phyloP scores from a whole-genome alignment of 2,329 filamentous ascomycete species.

The Claviceps digitariae region DNA sequence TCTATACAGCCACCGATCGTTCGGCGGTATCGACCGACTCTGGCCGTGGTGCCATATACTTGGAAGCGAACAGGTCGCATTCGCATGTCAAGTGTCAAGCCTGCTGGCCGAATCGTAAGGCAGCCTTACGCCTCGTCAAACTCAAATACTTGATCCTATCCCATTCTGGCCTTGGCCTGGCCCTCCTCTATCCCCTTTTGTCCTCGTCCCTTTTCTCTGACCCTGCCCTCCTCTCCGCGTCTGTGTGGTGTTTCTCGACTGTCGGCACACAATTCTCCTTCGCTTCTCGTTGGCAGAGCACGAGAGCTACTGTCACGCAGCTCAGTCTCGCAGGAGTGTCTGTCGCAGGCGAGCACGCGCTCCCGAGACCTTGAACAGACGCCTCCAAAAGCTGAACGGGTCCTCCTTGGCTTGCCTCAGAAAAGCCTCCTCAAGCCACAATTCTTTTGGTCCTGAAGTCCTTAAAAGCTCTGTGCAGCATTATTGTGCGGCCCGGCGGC shows the following conservation, averaged over 20 bases:
- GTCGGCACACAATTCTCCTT: neutral
- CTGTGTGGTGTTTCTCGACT: neutral
- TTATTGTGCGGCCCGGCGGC: neutral
- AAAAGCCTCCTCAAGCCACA: slow-evolving; percentile 1
- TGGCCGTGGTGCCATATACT: neutral
- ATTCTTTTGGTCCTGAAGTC: neutral
- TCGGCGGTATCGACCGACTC: neutral
- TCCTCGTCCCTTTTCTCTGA: neutral
- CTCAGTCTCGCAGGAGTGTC: no score
- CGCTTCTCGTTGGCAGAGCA: no score
- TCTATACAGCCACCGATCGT: neutral
- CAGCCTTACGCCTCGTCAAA: slow-evolving; percentile 5
- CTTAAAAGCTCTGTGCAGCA: neutral
- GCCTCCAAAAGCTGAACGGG: neutral
- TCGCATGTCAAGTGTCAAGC: slow-evolving; percentile 1
- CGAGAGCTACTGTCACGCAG: neutral
- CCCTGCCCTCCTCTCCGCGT: neutral
- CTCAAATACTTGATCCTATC: slow-evolving; percentile 6
- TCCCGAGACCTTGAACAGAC: neutral
- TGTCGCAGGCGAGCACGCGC: no score
- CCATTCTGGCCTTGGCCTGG: slow-evolving; percentile 5
- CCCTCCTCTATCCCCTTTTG: slow-evolving; percentile 3
- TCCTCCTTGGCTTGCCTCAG: neutral
- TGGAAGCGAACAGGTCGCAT: neutral
- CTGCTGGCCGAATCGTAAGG: slow-evolving; percentile 2